Evolutionary conservation across 306 rosid species (phyloP), one percentile per base, ranked within the genome.

Genomic region (Cucumis melo): DNA sequence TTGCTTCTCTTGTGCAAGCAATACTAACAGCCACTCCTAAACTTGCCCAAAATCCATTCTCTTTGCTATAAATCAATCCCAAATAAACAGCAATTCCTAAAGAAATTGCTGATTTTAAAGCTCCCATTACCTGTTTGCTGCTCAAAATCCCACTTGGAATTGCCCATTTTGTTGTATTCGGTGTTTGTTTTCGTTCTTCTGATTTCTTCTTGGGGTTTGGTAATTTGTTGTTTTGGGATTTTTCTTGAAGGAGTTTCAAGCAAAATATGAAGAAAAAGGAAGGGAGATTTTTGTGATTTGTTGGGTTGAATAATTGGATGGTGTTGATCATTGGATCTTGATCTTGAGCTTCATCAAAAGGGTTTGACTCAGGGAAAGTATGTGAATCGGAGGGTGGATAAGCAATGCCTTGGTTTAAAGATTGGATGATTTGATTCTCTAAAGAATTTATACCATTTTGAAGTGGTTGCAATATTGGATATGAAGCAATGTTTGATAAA

Each of bases 11-110:
- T 46, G 15, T 80, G 4, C 48, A 64, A 64, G 71, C 82, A 29
- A 78, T 80, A 79, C 87, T 82, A 14, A 88, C 83, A 13, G 97
- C 97, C 1, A 92, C 86, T 0, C 91, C 82, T 7, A 92, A 91
- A 41, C 91, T 92, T 8, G 97, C 78, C 97, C 93, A 88, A 4
- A 24, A 76, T 8, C 91, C 96, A 34, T 87, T 83, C 20, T 81
- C 80, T 80, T 87, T 90, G 82, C 90, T 90, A 41, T 88, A 92
- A 0, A 73, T 21, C 60, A 86, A 58, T 58, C 97, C 96, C 73
- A 89, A 77, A 44, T 84, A 80, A 16, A 88, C 89, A 0, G 97
- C 78, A 1, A 88, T 81, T 41, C 96, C 96, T 78, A 90, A 51
- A 0, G 97, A 81, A 56, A 92, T 55, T 0, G 91, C 84, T 58